Evolutionary conservation across 164 flowering plant genomes (phyloP).

Genomic region (Piper betle): DNA sequence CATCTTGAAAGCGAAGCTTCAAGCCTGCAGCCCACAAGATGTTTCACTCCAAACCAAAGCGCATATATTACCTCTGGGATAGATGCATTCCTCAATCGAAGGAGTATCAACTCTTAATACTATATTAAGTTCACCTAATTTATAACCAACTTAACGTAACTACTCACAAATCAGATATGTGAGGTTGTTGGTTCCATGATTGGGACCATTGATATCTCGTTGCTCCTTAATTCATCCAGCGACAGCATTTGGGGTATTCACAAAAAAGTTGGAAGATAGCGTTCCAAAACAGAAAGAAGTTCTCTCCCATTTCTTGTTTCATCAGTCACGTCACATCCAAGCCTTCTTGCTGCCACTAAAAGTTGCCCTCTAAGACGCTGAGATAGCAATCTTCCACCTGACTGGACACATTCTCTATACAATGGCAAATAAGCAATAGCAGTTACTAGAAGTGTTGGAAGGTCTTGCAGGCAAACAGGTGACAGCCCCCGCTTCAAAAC

Average conservation of each 20-base stretch:
- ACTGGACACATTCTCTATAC: conserved; percentile 59
- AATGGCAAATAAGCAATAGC: conserved; percentile 70
- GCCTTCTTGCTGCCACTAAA: conserved; percentile 67
- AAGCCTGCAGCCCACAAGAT: not conserved
- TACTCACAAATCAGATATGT: not conserved
- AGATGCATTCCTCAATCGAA: not conserved
- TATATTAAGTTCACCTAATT: not conserved
- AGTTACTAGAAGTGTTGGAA: conserved; percentile 57
- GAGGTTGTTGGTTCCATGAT: not conserved
- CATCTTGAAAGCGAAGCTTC: not conserved
- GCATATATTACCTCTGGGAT: not conserved
- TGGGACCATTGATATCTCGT: not conserved
- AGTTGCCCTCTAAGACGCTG: conserved; percentile 78
- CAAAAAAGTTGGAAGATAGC: conserved; percentile 71
- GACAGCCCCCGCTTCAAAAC: conserved; percentile 54
- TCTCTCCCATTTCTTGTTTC: conserved; percentile 40
- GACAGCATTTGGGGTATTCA: conserved; percentile 3
- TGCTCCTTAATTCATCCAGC: not conserved
- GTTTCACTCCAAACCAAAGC: not conserved
- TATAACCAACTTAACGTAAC: not conserved
- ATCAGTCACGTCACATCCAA: conserved; percentile 30
- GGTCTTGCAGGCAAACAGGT: conserved; percentile 52
- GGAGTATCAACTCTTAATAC: not conserved
- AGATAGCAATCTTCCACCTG: conserved; percentile 50
- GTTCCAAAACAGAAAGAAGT: conserved; percentile 65